These are phyloP conservation scores for Solanum raphanifolium DNA, from an alignment of 257 asterid genomes.

Conservation along the genomic window DNA sequence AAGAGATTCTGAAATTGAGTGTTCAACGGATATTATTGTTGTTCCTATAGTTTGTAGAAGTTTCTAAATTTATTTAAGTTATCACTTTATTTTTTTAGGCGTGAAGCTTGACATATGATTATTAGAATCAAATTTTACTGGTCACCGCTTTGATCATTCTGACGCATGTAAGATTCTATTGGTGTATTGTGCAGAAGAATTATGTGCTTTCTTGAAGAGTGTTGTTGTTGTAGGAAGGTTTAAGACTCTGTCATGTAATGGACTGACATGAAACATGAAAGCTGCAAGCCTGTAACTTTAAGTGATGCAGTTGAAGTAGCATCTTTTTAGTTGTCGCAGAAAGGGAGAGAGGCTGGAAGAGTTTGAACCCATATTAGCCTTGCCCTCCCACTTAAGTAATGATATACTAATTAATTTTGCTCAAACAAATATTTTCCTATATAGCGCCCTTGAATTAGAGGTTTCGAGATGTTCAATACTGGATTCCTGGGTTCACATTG, in stretches of 20 bases:
- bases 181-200: neutral
- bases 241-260: neutral
- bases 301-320: neutral
- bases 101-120: neutral
- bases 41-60: neutral
- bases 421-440: neutral
- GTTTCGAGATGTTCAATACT: neutral
- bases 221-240: neutral
- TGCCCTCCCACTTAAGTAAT: neutral
- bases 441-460: neutral
- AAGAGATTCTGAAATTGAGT: neutral
- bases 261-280: neutral
- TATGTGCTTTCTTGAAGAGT: neutral
- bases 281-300: neutral
- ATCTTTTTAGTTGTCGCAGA: neutral
- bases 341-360: neutral
- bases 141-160: neutral
- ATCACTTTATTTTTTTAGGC: neutral
- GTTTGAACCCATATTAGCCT: neutral
- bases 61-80: neutral
- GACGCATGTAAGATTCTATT: neutral
- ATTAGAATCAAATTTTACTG: neutral
- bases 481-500: neutral
- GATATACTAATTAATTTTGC: neutral
- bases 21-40: neutral